Evolutionary conservation across 2,329 filamentous ascomycete species (phyloP).

Genomic region (Diaporthe aspalathi): DNA sequence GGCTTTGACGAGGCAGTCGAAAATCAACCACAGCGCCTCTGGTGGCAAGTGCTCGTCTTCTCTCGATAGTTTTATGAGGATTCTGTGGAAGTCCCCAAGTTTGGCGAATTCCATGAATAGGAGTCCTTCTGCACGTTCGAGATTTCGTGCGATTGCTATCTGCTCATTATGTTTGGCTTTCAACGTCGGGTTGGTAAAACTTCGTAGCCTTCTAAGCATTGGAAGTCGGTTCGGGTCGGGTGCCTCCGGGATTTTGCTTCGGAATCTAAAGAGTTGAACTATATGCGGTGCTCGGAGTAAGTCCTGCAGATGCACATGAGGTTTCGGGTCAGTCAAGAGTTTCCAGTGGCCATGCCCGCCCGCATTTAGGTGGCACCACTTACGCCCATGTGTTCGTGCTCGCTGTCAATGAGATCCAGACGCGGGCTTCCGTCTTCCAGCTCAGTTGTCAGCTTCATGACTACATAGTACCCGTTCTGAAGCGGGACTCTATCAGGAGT

Average conservation of each 20-base stretch:
- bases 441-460: neutral
- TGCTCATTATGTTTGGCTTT: too few species aligned
- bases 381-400: neutral
- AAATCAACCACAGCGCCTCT: conserved; percentile 38
- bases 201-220: too few species aligned
- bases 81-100: neutral
- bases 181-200: too few species aligned
- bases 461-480: neutral
- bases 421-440: too few species aligned
- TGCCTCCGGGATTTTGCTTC: neutral
- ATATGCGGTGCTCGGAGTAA: conserved; percentile 19
- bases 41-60: neutral
- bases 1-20: conserved; percentile 40
- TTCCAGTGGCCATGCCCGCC: too few species aligned
- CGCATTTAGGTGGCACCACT: neutral
- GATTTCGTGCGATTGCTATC: neutral
- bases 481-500: neutral
- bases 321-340: neutral
- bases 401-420: neutral
- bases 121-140: neutral
- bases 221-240: too few species aligned
- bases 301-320: neutral
- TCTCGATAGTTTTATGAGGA: neutral
- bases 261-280: neutral
- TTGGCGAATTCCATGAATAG: conserved; percentile 29